A percentile compares a stretch with the other conserved stretches of the same genome.
These are phyloP conservation scores for Lipomyces kockii DNA, from an alignment of 805 yeast species.

Conservation along the genomic window DNA sequence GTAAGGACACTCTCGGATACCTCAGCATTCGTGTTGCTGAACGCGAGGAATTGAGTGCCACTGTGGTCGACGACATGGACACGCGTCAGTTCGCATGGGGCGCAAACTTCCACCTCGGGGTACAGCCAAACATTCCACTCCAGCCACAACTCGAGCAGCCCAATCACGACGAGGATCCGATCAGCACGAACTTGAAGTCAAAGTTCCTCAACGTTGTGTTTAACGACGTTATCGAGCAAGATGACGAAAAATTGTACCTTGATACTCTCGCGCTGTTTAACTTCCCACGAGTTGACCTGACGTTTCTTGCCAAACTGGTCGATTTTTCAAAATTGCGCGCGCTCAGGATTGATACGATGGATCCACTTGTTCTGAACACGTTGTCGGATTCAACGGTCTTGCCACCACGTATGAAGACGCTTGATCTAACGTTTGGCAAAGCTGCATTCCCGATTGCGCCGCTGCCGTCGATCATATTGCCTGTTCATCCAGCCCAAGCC, in stretches of 20 bases:
- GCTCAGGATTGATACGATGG: slow-evolving; percentile 30
- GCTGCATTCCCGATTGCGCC: slow-evolving; percentile 22
- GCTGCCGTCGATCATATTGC: neutral
- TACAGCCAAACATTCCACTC: neutral
- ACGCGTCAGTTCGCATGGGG: neutral
- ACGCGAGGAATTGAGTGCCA: slow-evolving; percentile 7
- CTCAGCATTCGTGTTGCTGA: slow-evolving; percentile 31
- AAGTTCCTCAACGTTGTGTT: slow-evolving; percentile 18
- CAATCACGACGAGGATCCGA: slow-evolving; percentile 5
- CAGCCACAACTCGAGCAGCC: neutral
- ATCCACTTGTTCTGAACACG: slow-evolving; percentile 20
- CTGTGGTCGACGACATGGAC: slow-evolving; percentile 22
- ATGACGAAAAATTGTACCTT: slow-evolving; percentile 5
- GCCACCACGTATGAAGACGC: slow-evolving; percentile 18
- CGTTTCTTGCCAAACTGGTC: slow-evolving; percentile 15
- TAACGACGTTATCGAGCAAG: neutral
- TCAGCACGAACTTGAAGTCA: slow-evolving; percentile 22
- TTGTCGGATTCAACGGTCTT: slow-evolving; percentile 14
- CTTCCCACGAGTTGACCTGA: slow-evolving; percentile 27
- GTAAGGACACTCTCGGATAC: slow-evolving; percentile 10
- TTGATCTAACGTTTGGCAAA: slow-evolving; percentile 28
- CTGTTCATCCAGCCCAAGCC: neutral
- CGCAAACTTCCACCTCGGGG: neutral
- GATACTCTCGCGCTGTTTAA: slow-evolving; percentile 28
- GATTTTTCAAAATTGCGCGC: slow-evolving; percentile 10